These are phyloP conservation scores for Geotrichum restrictum DNA, from an alignment of 1,139 yeast genomes.

Conservation along the genomic window DNA sequence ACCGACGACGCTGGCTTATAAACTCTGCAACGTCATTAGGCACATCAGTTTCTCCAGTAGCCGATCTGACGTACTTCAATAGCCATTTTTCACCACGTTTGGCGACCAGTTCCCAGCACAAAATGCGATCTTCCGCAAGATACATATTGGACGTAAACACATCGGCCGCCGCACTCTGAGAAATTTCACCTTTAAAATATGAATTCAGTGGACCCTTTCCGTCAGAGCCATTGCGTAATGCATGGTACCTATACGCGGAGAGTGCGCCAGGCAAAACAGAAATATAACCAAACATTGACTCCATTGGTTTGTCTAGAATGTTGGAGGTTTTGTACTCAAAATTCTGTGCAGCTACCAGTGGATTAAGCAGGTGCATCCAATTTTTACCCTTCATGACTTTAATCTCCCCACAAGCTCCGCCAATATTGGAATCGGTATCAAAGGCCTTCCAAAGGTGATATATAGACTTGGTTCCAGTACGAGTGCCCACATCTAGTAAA, in stretches of 20 bases:
- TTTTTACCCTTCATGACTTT: constrained; percentile 89
- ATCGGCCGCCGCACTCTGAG: constrained; percentile 57
- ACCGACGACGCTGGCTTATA: constrained; percentile 90
- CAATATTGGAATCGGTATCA: constrained; percentile 91
- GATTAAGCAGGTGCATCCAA: constrained; percentile 75
- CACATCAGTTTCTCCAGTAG: constrained; percentile 96
- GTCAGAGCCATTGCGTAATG: constrained; percentile 75
- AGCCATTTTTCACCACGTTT: constrained; percentile 87
- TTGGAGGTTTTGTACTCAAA: constrained; percentile 96
- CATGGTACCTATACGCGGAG: constrained; percentile 89
- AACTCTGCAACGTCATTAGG: constrained; percentile 90
- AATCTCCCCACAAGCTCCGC: constrained; percentile 97
- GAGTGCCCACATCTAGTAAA: constrained; percentile 89
- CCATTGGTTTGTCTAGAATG: constrained; percentile 90
- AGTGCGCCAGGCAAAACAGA: constrained; percentile 94
- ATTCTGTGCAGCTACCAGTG: constrained; percentile 92
- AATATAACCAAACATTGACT: constrained; percentile 88
- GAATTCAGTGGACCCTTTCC: constrained; percentile 90
- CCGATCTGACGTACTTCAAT: constrained; percentile 83
- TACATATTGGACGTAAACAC: constrained; percentile 97
- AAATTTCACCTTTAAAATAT: constrained; percentile 83
- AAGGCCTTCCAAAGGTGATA: constrained; percentile 96
- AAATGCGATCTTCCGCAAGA: constrained; percentile 91
- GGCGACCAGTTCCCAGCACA: constrained; percentile 96
- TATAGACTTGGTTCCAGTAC: constrained; percentile 79